Percentiles rank a stretch among this genome's conserved stretches.
These are phyloP conservation scores for Geotrichum bryndzae DNA, from an alignment of 1,139 yeast species.

Conservation along the genomic window DNA sequence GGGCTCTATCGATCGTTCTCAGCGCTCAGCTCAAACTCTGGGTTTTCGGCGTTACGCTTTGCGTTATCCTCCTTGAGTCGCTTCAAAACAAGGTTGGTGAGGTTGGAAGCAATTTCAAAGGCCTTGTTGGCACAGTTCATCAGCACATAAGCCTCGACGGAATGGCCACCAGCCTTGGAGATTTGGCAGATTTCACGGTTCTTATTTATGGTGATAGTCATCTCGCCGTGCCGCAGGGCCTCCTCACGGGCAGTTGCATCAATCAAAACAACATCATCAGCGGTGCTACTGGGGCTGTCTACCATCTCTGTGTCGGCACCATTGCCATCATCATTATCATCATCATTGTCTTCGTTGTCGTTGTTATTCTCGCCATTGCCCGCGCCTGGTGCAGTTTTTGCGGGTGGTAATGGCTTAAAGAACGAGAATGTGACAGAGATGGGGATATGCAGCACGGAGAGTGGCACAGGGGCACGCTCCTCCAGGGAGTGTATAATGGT, in stretches of 20 bases:
- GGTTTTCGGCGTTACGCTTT: constrained; percentile 32
- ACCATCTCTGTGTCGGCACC: constrained; percentile 37
- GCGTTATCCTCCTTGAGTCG: constrained; percentile 53
- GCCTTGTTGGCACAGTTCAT: constrained; percentile 69
- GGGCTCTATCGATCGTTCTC: constrained; percentile 30
- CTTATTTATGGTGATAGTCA: constrained; percentile 81
- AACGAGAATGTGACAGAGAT: constrained; percentile 87
- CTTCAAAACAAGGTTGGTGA: constrained; percentile 59
- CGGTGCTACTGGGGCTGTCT: constrained; percentile 30
- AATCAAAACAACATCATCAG: constrained; percentile 55
- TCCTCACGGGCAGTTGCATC: constrained; percentile 83
- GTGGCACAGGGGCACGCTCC: constrained; percentile 81
- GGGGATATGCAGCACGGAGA: constrained; percentile 83
- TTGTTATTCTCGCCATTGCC: background rate
- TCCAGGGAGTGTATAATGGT: constrained; percentile 62
- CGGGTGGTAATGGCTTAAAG: constrained; percentile 41
- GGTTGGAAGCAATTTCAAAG: constrained; percentile 51
- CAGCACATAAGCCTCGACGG: constrained; percentile 67
- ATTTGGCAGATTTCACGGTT: constrained; percentile 88
- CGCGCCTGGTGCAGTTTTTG: background rate
- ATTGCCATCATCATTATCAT: constrained; percentile 19
- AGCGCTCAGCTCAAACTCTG: constrained; percentile 30
- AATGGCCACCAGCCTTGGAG: constrained; percentile 84
- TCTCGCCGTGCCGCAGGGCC: constrained; percentile 63
- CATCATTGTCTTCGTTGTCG: constrained; percentile 19